A percentile compares a stretch with the other conserved stretches of the same genome.
These are phyloP conservation scores for Neopestalotiopsis rosae DNA, from an alignment of 2,329 filamentous ascomycete species.

Conservation along the genomic window DNA sequence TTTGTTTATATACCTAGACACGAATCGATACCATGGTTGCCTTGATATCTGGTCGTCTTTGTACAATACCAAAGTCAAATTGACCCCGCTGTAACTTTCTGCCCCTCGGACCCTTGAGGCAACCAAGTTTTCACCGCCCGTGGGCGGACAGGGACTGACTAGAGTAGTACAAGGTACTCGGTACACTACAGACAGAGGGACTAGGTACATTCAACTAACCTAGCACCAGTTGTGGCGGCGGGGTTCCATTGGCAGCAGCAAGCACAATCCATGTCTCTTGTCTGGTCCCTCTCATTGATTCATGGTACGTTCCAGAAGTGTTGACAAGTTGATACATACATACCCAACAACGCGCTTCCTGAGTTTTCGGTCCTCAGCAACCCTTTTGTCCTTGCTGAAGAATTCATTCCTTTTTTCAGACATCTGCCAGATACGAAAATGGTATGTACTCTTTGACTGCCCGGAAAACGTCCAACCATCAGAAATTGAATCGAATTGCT, in stretches of 20 bases:
- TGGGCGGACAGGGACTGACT: too few relatives aligned
- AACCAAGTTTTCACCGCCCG: too few relatives aligned
- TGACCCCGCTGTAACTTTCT: too few relatives aligned
- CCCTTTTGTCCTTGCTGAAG: neutral
- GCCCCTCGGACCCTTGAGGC: too few relatives aligned
- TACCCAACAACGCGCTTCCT: neutral
- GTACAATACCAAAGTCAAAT: too few relatives aligned
- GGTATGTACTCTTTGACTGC: neutral
- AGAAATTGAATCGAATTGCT: neutral
- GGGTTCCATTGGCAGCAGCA: neutral
- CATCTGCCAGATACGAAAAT: neutral
- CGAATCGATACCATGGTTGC: too few relatives aligned
- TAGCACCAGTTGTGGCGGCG: neutral
- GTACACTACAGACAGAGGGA: too few relatives aligned
- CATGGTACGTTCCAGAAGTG: slow-evolving; percentile 6
- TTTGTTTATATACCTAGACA: too few relatives aligned
- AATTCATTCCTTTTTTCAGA: neutral
- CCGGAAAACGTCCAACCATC: neutral
- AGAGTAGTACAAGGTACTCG: too few relatives aligned
- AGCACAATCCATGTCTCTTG: neutral
- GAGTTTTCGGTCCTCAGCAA: neutral
- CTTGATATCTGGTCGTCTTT: too few relatives aligned
- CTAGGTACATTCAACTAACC: too few relatives aligned
- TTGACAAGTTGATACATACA: neutral
- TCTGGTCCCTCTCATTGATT: too few relatives aligned